Evolutionary conservation across 2,329 filamentous ascomycete species (phyloP), one percentile per base, ranked within the genome.

Genomic region (Pseudophaeomoniella oleicola): DNA sequence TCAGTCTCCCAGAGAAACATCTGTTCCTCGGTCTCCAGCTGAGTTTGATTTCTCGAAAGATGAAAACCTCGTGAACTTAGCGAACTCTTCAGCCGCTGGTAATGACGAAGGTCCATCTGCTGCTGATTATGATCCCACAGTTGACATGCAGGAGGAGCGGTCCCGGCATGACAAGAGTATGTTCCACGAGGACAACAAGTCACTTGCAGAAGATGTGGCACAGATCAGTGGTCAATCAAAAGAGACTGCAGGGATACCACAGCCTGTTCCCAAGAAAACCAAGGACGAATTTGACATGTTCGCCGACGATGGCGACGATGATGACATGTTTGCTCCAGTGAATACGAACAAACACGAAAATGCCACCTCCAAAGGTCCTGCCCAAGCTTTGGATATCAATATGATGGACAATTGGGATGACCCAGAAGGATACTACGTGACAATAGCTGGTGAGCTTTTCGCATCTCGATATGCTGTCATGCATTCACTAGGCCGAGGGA

Each of bases 391-490:
- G 37, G 72, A 74, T 52, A 77, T 77, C 43, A 83, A 79, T 43
- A 82, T 88, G 56, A 72, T 94, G 36, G 88, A 96, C 51, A 88
- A 93, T 41, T 84, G 78, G 78, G 87, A 93, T 52, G 90, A 96
- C 53, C 77, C 81, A 36, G 86, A 98, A 51, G 90, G 88, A 4
- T 96, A 96, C 56, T 98, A 96, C 67, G 92, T 90, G 58, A 78
- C 94, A 39, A 85, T 92, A 39, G 76, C 86, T 30, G 87, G 88
- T 51, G 90, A 98, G 63, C 64, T 96, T 36, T 69, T 98, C 43
- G 82, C 93, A 48, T 78, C 78, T 18, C 81, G 86, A 19, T 96
- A 96, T 57, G 83, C 90, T 53, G 76, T 98, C 19, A 81, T 88
- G 55, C 76, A 87, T 40, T 79, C 79, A 36, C 69, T 98, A 15